Base-by-base conservation (phyloP, 106 monocot species). In the Dactylorhiza incarnata region DNA sequence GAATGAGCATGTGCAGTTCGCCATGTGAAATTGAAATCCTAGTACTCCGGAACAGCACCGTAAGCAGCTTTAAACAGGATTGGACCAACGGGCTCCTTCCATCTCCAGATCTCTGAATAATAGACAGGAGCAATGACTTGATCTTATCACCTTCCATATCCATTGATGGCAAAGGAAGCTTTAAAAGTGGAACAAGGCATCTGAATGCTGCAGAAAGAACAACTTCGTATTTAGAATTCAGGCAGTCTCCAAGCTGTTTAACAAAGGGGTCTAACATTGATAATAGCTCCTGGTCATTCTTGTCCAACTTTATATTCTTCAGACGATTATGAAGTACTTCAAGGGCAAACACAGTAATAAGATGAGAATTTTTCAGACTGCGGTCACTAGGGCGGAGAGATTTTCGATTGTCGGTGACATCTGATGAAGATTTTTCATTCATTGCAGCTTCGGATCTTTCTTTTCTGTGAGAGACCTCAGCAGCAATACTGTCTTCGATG, bases 191-290 rank as follows among this genome's bases (percentile, higher is more conserved):
- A 77, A 74, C 47, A 48, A 94, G 89, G 84, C 91, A 91, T 80
- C 84, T 93, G 52, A 91, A 91, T 50, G 86, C 24, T 78, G 84
- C 75, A 56, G 97, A 86, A 15, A 97, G 44, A 77, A 94, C 78
- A 86, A 82, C 82, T 79, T 94, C 91, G 76, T 87, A 87, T 76
- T 88, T 97, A 23, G 93, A 94, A 75, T 73, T 87, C 43, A 97
- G 49, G 59, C 93, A 97, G 15, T 75, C 71, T 54, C 77, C 84
- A 46, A 97, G 76, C 49, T 89, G 68, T 76, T 81, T 55, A 45
- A 97, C 74, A 77, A 97, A 97, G 17, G 97, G 97, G 23, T 97
- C 97, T 14, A 97, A 75, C 91, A 87, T 89, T 26, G 87, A 88
- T 26, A 97, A 47, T 48, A 91, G 72, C 6, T 89, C 50, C 48